Base-by-base conservation (phyloP, 352 stramenopile species). In the Globisporangium uncinulatum region DNA sequence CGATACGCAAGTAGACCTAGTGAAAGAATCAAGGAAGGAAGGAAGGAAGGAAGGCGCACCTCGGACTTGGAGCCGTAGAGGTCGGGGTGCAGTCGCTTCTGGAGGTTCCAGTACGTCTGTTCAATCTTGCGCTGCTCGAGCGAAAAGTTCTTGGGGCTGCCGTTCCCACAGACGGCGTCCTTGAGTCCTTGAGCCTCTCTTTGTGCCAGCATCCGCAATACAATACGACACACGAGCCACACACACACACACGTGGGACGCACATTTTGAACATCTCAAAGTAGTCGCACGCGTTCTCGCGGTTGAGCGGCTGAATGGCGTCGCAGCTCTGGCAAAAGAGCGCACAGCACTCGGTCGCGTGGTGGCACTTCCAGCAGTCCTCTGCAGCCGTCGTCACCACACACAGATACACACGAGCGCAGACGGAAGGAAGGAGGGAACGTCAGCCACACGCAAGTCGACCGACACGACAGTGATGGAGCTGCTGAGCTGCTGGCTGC, bases 251-350 rank as follows among this genome's bases (percentile, higher is more conserved):
- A 50, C 39, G 15, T 45, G 15, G 53, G 31, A 73, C 69, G 59
- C 71, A 92, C 84, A 94, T 77, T 58, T 89, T 56, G 60, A 94
- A 94, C 62, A 94, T 76, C 63, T 91, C 83, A 68, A 94, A 92
- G 71, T 89, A 92, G 65, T 94, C 76, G 66, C 84, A 94, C 58
- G 84, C 74, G 39, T 73, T 76, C 49, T 71, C 67, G 21, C 49
- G 54, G 32, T 79, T 76, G 54, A 86, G 54, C 13, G 84, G 82
- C 61, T 92, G 84, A 59, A 94, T 94, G 37, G 75, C 73, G 48
- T 89, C 72, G 62, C 84, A 94, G 51, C 68, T 70, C 42, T 78
- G 74, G 64, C 84, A 94, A 56, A 94, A 94, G 67, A 94, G 88
- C 2, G 77, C 77, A 62, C 82, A 94, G 67, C 79, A 89, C 56